Conservation (phyloP, 2,329 filamentous ascomycete species). For the Cytospora mali region DNA sequence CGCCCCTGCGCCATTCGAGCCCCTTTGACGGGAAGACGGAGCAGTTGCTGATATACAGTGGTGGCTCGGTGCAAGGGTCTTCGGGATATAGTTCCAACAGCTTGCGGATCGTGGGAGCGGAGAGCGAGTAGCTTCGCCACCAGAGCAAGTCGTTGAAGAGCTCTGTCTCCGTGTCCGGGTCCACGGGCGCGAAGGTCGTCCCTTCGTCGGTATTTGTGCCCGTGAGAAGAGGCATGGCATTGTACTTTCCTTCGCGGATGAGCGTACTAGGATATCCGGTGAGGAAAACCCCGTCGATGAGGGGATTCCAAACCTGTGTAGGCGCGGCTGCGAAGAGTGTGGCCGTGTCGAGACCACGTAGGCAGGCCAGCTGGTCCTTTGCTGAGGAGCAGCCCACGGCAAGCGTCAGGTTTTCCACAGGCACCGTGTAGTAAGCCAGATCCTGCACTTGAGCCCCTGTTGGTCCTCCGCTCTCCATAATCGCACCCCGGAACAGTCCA, state of each 20-base stretch:
- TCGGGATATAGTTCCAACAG: conserved; percentile 52
- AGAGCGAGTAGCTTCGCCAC: conserved; percentile 51
- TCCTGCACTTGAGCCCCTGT: conserved; percentile 33
- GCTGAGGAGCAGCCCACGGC: conserved; percentile 38
- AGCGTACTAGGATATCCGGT: conserved; percentile 51
- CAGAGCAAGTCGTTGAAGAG: conserved; percentile 44
- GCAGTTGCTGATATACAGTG: conserved; percentile 45
- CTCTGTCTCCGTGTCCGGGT: conserved; percentile 45
- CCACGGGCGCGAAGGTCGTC: conserved; percentile 44
- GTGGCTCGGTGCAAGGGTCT: conserved; percentile 49
- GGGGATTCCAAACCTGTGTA: conserved; percentile 44
- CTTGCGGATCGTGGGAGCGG: conserved; percentile 45
- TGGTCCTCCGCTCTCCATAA: conserved; percentile 53
- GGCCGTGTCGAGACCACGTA: conserved; percentile 38
- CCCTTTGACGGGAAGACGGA: conserved; percentile 38
- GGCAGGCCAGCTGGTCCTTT: conserved; percentile 41
- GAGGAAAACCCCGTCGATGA: conserved; percentile 52
- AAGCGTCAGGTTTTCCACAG: conserved; percentile 41
- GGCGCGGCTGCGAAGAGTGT: conserved; percentile 41
- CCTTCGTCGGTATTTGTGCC: conserved; percentile 55
- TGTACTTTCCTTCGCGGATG: conserved; percentile 45
- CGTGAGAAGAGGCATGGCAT: conserved; percentile 47
- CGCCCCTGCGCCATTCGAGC: conserved; percentile 47
- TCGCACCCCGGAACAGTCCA: conserved; percentile 55
- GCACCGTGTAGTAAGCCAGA: conserved; percentile 39